Percentiles rank a stretch among this genome's conserved stretches.
Conservation (phyloP, 1,284 basidiomycete genomes). For the Apiotrichum brassicae region DNA sequence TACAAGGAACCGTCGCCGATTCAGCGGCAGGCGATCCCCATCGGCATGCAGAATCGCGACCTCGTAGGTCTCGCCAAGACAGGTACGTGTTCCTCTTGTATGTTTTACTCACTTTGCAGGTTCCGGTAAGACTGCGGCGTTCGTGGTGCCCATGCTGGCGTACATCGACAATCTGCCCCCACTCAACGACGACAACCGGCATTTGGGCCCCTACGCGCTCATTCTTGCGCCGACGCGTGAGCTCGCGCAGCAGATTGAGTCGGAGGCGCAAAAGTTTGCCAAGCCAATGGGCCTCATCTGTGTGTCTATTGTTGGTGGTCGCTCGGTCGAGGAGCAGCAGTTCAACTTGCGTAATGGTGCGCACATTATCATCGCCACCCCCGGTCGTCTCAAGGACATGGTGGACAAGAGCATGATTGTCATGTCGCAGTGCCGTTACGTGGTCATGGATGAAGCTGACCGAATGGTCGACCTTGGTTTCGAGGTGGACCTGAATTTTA, state of each 20-base stretch:
- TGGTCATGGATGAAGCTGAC: slow-evolving; percentile 99
- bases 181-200: slow-evolving; percentile 82
- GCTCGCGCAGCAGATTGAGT: slow-evolving; percentile 97
- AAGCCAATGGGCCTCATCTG: slow-evolving; percentile 77
- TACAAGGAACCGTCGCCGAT: slow-evolving; percentile 97
- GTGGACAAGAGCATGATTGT: slow-evolving; percentile 93
- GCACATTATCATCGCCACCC: slow-evolving; percentile 97
- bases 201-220: slow-evolving; percentile 87
- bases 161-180: slow-evolving; percentile 83
- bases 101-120: slow-evolving; percentile 54
- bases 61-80: slow-evolving; percentile 98
- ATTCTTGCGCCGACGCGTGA: slow-evolving; percentile 88
- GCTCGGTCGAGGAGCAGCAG: slow-evolving; percentile 91
- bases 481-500: slow-evolving; percentile 88
- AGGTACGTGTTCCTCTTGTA: slow-evolving; percentile 50
- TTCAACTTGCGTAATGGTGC: slow-evolving; percentile 92
- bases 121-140: slow-evolving; percentile 99
- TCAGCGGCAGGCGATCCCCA: slow-evolving; percentile 96
- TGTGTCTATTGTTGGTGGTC: slow-evolving; percentile 96
- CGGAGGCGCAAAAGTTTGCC: slow-evolving; percentile 86
- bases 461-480: slow-evolving; percentile 98
- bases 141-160: slow-evolving; percentile 94
- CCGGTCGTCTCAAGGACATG: slow-evolving; percentile 94
- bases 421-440: slow-evolving; percentile 90
- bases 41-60: slow-evolving; percentile 90